phyloP scores from a whole-genome alignment of 116 monocot genomes.

The Phalaenopsis hybrid region DNA sequence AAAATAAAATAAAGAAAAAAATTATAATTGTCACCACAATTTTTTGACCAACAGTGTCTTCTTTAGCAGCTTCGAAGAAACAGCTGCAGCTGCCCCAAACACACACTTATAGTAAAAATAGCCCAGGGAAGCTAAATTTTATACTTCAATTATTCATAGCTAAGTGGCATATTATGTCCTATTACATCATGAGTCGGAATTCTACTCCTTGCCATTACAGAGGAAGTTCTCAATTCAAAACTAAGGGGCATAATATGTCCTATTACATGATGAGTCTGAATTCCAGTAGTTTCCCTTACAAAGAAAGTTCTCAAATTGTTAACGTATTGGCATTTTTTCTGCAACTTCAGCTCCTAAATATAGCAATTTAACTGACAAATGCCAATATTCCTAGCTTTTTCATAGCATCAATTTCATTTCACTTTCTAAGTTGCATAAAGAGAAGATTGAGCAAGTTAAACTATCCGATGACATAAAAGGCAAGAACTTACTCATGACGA shows the following conservation, averaged over 20 bases:
- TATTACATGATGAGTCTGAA: conserved; percentile 2
- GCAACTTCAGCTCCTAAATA: background rate
- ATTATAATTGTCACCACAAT: too few species aligned
- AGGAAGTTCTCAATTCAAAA: background rate
- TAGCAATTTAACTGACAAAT: background rate
- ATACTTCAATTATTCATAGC: background rate
- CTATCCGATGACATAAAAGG: background rate
- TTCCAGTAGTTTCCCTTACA: background rate
- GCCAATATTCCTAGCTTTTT: background rate
- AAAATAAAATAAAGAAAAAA: too few species aligned
- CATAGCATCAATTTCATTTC: background rate
- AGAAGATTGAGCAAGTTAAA: background rate
- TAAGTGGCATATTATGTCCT: background rate
- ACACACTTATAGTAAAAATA: background rate
- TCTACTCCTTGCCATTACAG: background rate
- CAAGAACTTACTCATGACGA: conserved; percentile 60
- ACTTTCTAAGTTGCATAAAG: conserved; percentile 1
- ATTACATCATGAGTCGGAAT: background rate
- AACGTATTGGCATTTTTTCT: background rate
- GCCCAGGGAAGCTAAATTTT: background rate
- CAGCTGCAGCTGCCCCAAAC: too few species aligned
- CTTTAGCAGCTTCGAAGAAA: too few species aligned
- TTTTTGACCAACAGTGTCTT: too few species aligned
- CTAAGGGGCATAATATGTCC: background rate
- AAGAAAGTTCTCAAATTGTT: background rate